phyloP scores from a whole-genome alignment of 768 basidiomycete species.

The Dentipellis sp. region DNA sequence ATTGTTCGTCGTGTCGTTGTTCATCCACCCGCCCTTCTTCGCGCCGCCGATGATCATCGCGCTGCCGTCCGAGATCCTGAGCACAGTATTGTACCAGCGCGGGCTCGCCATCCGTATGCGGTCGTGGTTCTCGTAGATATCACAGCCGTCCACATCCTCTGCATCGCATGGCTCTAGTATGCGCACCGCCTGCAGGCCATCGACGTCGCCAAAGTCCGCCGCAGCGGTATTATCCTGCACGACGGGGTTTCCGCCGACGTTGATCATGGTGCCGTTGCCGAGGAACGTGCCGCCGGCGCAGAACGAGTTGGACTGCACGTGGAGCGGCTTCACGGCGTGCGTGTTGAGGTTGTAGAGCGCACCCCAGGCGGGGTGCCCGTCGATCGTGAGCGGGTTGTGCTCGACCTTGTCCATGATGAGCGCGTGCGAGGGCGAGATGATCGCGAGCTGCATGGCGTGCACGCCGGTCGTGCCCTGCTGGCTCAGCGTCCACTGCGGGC shows the following conservation, averaged over 20 bases:
- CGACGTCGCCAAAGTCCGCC: constrained; percentile 66
- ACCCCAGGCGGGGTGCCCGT: constrained; percentile 76
- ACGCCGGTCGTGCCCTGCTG: constrained; percentile 70
- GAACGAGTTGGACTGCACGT: constrained; percentile 74
- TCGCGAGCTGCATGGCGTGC: constrained; percentile 65
- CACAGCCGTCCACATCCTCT: constrained; percentile 38
- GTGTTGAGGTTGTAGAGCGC: constrained; percentile 64
- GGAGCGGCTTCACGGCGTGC: constrained; percentile 50
- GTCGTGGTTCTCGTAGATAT: constrained; percentile 55
- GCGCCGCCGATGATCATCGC: constrained; percentile 80
- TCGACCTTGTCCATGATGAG: constrained; percentile 80
- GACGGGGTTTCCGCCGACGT: constrained; percentile 77
- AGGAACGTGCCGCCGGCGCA: constrained; percentile 79
- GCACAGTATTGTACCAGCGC: constrained; percentile 72
- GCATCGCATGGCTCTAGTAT: constrained; percentile 60
- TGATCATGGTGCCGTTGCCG: constrained; percentile 67
- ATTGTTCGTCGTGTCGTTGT: constrained; percentile 72
- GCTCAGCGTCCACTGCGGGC: constrained; percentile 41
- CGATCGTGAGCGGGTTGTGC: constrained; percentile 67
- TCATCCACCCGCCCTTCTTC: constrained; percentile 79
- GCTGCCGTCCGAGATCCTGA: constrained; percentile 68
- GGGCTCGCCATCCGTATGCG: constrained; percentile 65
- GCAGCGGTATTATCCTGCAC: constrained; percentile 53
- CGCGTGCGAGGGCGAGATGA: constrained; percentile 62
- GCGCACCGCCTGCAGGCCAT: constrained; percentile 68